These are phyloP conservation scores for Lasiosphaeriaceae sp. DNA, from an alignment of 495 filamentous ascomycete genomes.

Conservation along the genomic window DNA sequence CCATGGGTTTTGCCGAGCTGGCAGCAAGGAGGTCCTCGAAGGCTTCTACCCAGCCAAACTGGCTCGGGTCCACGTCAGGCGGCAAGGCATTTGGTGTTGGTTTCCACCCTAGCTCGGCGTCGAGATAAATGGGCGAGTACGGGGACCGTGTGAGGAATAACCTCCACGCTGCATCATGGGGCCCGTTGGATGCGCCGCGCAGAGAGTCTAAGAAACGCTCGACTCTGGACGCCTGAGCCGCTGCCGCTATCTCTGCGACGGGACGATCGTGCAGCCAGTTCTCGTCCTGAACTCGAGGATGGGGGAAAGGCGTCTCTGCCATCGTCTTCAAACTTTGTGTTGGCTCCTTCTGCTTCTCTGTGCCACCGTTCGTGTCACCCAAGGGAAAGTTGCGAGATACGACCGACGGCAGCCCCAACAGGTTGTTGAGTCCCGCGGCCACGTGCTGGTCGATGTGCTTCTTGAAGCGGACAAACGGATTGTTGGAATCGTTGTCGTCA, in stretches of 20 bases:
- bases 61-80: constrained; percentile 6
- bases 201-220: constrained; percentile 10
- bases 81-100: constrained; percentile 26
- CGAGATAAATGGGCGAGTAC: constrained; percentile 36
- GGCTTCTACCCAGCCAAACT: constrained; percentile 38
- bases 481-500: constrained; percentile 17
- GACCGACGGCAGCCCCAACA: constrained; percentile 19
- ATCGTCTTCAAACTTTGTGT: too few relatives aligned
- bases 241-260: too few relatives aligned
- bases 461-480: constrained; percentile 43
- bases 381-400: neutral
- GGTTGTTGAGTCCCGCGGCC: constrained; percentile 29
- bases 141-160: constrained; percentile 20
- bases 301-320: neutral
- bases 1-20: constrained; percentile 22
- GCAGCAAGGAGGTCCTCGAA: constrained; percentile 39
- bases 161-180: constrained; percentile 9
- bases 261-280: too few relatives aligned
- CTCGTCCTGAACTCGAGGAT: neutral
- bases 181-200: constrained; percentile 7
- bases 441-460: constrained; percentile 40
- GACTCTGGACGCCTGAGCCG: neutral
- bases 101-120: constrained; percentile 16
- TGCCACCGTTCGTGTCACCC: neutral
- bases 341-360: neutral